Percentiles rank a stretch among this genome's conserved stretches.
Conservation (phyloP, 2,329 filamentous ascomycete genomes). For the Monosporascus ibericus region DNA sequence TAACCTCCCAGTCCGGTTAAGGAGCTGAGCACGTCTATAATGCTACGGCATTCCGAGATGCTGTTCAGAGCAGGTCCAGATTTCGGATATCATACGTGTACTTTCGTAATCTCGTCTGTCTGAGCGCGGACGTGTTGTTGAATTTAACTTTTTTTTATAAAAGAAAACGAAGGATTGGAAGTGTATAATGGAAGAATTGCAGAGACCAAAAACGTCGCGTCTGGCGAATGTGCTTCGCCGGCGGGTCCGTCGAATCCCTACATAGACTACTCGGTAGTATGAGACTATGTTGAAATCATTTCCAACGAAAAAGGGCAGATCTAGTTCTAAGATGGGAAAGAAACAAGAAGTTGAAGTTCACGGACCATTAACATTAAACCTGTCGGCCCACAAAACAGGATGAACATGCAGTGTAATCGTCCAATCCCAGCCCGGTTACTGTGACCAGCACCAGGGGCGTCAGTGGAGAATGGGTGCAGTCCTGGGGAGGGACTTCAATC, state of each 20-base stretch:
- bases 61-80: background rate
- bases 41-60: slow-evolving; percentile 53
- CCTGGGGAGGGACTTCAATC: background rate
- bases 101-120: no score
- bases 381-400: background rate
- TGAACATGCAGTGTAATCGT: background rate
- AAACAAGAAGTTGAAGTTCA: background rate
- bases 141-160: no score
- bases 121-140: no score
- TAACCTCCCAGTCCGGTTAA: slow-evolving; percentile 49
- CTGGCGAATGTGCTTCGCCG: no score
- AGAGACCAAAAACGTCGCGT: no score
- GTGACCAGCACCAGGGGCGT: background rate
- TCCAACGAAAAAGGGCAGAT: background rate
- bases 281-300: no score
- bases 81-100: background rate
- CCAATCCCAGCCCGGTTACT: background rate
- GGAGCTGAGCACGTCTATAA: slow-evolving; percentile 51
- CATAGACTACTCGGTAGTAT: no score
- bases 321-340: background rate
- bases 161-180: background rate
- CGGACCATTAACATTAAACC: background rate
- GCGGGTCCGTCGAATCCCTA: no score
- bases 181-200: no score
- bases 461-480: background rate